Evolutionary conservation across 2,329 filamentous ascomycete species (phyloP).

Genomic region (Fusarium albosuccineum): DNA sequence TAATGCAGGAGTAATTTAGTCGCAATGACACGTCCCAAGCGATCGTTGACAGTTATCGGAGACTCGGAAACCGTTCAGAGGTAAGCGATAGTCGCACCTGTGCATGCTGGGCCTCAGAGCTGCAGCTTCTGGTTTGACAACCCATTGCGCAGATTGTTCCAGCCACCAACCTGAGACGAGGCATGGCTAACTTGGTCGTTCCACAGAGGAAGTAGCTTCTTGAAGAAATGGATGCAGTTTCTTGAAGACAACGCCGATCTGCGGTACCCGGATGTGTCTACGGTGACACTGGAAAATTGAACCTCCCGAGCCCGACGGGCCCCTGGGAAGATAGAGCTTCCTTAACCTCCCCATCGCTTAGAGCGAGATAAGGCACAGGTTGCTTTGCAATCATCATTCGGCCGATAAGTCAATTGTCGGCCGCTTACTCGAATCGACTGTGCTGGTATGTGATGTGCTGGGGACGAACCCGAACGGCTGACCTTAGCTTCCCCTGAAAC

Average conservation of each 20-base stretch:
- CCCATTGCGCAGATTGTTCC: conserved; percentile 34
- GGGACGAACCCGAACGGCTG: conserved; percentile 15
- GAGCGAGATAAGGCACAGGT: neutral
- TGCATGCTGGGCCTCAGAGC: conserved; percentile 20
- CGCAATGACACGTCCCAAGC: conserved; percentile 94
- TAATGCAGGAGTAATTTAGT: conserved; percentile 73
- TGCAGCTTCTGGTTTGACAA: conserved; percentile 28
- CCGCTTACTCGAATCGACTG: conserved; percentile 13
- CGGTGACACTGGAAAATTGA: conserved; percentile 46
- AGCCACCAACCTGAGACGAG: conserved; percentile 40
- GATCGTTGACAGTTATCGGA: conserved; percentile 90
- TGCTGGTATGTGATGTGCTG: conserved; percentile 14
- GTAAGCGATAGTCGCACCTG: conserved; percentile 66
- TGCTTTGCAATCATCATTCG: conserved; percentile 8
- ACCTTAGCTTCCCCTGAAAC: conserved; percentile 37
- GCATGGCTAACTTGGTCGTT: conserved; percentile 31
- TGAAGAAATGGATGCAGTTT: conserved; percentile 92
- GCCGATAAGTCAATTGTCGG: conserved; percentile 20
- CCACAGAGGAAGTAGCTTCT: conserved; percentile 82
- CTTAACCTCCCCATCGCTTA: neutral
- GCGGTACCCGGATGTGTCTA: conserved; percentile 80
- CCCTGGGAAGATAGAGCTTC: neutral
- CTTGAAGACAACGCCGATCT: conserved; percentile 92
- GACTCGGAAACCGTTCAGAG: conserved; percentile 93
- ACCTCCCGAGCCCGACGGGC: neutral